phyloP scores from a whole-genome alignment of 441 rosid species.

The Aleurites moluccanus region DNA sequence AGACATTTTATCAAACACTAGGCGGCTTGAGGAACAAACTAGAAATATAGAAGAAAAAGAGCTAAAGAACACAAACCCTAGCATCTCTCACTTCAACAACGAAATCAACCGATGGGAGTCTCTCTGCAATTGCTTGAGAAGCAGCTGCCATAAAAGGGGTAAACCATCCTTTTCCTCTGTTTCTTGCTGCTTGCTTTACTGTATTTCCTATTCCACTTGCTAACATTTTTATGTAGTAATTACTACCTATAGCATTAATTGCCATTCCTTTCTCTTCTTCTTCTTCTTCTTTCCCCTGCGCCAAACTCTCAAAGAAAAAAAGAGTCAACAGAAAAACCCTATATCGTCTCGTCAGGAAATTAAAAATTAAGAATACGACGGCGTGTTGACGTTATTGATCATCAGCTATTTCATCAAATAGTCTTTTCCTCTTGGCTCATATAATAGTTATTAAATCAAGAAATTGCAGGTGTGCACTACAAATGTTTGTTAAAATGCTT shows the following conservation, averaged over 20 bases:
- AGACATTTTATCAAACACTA: constrained; percentile 34
- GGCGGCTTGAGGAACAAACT: not conserved
- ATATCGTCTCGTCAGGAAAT: no score
- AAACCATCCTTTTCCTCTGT: constrained; percentile 53
- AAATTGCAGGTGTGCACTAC: not conserved
- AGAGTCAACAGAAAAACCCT: no score
- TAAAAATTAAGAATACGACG: no score
- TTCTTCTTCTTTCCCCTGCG: not conserved
- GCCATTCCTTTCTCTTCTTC: constrained; percentile 14
- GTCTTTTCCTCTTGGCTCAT: not conserved
- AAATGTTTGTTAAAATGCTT: constrained; percentile 21
- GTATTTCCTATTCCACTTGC: constrained; percentile 46
- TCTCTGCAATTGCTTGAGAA: constrained; percentile 53
- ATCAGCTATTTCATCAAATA: not conserved
- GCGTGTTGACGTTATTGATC: no score
- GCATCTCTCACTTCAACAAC: constrained; percentile 66
- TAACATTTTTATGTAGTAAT: constrained; percentile 18
- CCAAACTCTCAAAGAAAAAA: not conserved
- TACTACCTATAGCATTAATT: not conserved
- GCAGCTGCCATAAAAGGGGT: constrained; percentile 67
- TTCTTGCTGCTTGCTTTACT: constrained; percentile 34
- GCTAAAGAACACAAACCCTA: constrained; percentile 38
- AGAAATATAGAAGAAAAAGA: not conserved
- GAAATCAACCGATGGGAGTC: constrained; percentile 61
- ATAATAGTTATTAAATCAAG: not conserved